Evolutionary conservation across 2,329 filamentous ascomycete species (phyloP).

Genomic region (Penicillium sp.): DNA sequence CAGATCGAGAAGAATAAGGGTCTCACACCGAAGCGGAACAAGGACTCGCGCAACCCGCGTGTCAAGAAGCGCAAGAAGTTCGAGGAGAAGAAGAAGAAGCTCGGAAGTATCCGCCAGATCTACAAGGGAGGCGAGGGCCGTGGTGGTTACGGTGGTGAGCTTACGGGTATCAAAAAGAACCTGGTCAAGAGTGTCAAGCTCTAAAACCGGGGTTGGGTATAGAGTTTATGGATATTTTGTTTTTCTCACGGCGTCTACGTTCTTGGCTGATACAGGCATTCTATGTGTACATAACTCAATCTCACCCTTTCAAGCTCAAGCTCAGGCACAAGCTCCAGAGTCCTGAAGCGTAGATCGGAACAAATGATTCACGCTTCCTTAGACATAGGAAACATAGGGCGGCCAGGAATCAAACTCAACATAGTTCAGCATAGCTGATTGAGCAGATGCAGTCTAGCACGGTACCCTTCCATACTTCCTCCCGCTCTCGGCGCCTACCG

Average conservation of each 20-base stretch:
- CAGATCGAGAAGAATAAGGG: conserved; percentile 98
- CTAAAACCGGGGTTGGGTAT: conserved; percentile 41
- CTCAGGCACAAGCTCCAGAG: neutral
- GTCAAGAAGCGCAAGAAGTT: conserved; percentile 98
- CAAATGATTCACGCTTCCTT: conserved; percentile 1
- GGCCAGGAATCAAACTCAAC: too few species aligned
- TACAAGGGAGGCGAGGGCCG: conserved; percentile 82
- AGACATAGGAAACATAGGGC: conserved; percentile 8
- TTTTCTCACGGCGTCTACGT: conserved; percentile 20
- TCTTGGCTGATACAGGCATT: conserved; percentile 23
- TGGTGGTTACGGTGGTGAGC: conserved; percentile 84
- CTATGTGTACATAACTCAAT: conserved; percentile 24
- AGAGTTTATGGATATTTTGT: conserved; percentile 15
- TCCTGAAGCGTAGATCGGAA: too few species aligned
- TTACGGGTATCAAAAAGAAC: conserved; percentile 91
- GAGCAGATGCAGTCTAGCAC: too few species aligned
- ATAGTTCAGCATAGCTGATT: too few species aligned
- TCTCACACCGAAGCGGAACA: conserved; percentile 79
- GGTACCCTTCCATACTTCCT: conserved; percentile 8
- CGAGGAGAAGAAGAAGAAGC: conserved; percentile 95
- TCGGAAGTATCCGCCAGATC: conserved; percentile 75
- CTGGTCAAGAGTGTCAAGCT: conserved; percentile 92
- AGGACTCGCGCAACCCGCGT: conserved; percentile 89
- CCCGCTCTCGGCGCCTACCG: conserved; percentile 4
- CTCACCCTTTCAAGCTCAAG: conserved; percentile 12